These are phyloP conservation scores for Raffaelea albimanens DNA, from an alignment of 2,329 filamentous ascomycete species.

Conservation along the genomic window DNA sequence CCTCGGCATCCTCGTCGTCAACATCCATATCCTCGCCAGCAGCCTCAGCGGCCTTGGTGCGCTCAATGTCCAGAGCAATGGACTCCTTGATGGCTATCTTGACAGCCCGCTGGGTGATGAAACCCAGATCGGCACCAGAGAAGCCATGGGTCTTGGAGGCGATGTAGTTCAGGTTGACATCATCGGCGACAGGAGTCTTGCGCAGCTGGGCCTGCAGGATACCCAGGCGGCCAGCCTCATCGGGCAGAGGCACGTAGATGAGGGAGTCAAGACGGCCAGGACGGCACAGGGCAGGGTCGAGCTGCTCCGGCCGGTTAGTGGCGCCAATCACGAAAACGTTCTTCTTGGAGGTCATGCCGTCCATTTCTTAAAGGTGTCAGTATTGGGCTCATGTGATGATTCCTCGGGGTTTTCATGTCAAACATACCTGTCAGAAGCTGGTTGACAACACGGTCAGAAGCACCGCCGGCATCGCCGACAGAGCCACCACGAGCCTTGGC, in stretches of 20 bases:
- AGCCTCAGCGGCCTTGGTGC: constrained; percentile 79
- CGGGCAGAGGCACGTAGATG: constrained; percentile 94
- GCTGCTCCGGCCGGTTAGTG: constrained; percentile 96
- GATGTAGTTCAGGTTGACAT: constrained; percentile 86
- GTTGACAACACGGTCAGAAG: constrained; percentile 98
- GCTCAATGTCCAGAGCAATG: constrained; percentile 81
- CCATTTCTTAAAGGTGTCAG: constrained; percentile 60
- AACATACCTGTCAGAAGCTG: constrained; percentile 68
- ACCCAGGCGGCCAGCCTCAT: constrained; percentile 77
- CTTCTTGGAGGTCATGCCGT: constrained; percentile 99
- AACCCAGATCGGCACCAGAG: constrained; percentile 98
- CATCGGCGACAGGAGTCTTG: constrained; percentile 85
- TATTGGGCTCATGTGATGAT: no score
- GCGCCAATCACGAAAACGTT: constrained; percentile 99
- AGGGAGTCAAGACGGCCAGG: constrained; percentile 97
- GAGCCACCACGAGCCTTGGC: constrained; percentile 98
- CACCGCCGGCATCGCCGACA: constrained; percentile 90
- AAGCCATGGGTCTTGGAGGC: constrained; percentile 97
- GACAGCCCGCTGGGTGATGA: constrained; percentile 96
- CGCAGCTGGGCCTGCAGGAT: constrained; percentile 95
- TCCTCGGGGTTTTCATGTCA: no score
- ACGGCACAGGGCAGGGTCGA: constrained; percentile 95
- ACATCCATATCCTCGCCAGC: constrained; percentile 72
- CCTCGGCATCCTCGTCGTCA: constrained; percentile 78
- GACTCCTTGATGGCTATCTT: constrained; percentile 99